Evolutionary conservation across 1,139 yeast species (phyloP), one percentile per base, ranked within the genome.

Genomic region (Candida sp.): DNA sequence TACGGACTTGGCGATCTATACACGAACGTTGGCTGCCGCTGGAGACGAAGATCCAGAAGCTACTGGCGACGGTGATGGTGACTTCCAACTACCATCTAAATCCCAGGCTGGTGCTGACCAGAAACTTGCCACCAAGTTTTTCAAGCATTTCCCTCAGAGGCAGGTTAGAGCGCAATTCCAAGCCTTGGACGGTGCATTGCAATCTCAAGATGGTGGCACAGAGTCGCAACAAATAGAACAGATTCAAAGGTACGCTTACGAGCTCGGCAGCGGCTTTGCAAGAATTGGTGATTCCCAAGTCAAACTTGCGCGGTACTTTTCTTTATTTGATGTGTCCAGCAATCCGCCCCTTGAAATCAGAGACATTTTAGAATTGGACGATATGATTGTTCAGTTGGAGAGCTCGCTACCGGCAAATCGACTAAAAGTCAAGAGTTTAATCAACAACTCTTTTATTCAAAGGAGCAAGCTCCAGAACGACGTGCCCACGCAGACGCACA

Each of bases 301-400:
- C 32, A 39, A 31, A 11, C 27, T 25, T 2, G 28, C 17, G 3
- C 23, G 40, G 6, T 46, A 40, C 17, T 46, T 46, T 26, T 62
- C 75, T 0, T 55, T 78, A 49, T 53, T 66, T 27, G 68, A 70
- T 25, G 57, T 72, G 5, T 61, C 68, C 4, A 50, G 54, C 5
- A 54, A 53, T 8, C 52, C 65, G 7, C 75, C 77, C 1, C 49
- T 57, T 4, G 40, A 48, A 3, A 59, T 78, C 2, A 52, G 58
- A 3, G 74, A 76, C 44, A 52, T 78, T 3, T 60, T 61, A 1
- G 86, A 83, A 55, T 65, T 81, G 35, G 83, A 80, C 49, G 69
- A 77, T 25, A 79, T 84, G 86, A 54, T 84, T 27, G 70, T 67
- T 3, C 86, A 84, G 55, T 62, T 84, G 33, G 61, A 65, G 22